Percentiles rank a stretch among this genome's conserved stretches.
These are phyloP conservation scores for Globomyces sp. DNA, from an alignment of 371 early-diverging fungal species.

Conservation along the genomic window DNA sequence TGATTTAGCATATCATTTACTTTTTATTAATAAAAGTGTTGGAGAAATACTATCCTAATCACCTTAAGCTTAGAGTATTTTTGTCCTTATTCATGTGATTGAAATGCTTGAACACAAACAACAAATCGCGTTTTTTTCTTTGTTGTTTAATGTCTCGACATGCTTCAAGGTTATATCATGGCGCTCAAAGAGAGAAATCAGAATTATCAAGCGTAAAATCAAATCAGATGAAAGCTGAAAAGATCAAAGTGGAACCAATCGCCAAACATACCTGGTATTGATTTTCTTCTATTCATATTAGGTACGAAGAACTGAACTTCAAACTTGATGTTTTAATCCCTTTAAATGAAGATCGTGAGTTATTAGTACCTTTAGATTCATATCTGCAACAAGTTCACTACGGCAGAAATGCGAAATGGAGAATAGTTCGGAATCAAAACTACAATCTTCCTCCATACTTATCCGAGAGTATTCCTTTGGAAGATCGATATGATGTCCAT, in stretches of 20 bases:
- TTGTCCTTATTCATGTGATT: too few species aligned
- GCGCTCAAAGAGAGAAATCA: too few species aligned
- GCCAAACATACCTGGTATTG: constrained; percentile 19
- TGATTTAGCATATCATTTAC: too few species aligned
- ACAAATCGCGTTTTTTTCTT: too few species aligned
- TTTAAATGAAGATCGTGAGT: constrained; percentile 35
- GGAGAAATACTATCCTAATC: too few species aligned
- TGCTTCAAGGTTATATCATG: too few species aligned
- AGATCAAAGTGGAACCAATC: constrained; percentile 12
- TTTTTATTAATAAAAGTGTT: too few species aligned
- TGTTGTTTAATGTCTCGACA: too few species aligned
- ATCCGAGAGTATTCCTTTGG: constrained; percentile 27
- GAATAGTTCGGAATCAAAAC: constrained; percentile 33
- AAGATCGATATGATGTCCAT: constrained; percentile 30
- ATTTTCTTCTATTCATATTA: too few species aligned
- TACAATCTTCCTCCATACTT: constrained; percentile 42
- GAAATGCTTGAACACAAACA: too few species aligned
- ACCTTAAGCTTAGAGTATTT: too few species aligned
- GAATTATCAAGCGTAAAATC: too few species aligned
- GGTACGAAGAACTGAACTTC: constrained; percentile 39
- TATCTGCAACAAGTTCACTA: constrained; percentile 44
- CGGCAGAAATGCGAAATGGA: constrained; percentile 35
- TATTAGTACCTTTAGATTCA: constrained; percentile 42
- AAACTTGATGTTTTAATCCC: constrained; percentile 44
- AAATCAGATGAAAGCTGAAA: constrained; percentile 1